Percentiles rank a stretch among this genome's conserved stretches.
phyloP scores from a whole-genome alignment of 176 grass and related monocot species.

The Paspalum notatum region DNA sequence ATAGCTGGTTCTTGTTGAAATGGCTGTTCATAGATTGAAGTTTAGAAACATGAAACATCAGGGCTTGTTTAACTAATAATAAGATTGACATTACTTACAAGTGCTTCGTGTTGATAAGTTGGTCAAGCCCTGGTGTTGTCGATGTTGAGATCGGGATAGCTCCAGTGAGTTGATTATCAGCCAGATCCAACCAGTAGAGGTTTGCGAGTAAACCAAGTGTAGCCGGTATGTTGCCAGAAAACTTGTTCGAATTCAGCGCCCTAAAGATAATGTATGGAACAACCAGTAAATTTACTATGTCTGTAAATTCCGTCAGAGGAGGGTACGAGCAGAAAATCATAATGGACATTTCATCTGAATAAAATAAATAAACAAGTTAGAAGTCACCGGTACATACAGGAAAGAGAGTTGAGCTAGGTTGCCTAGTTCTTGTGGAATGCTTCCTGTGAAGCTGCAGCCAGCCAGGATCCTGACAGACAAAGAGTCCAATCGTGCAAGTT shows the following conservation, averaged over 20 bases:
- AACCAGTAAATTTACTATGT: constrained; percentile 1
- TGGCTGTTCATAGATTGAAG: constrained; percentile 43
- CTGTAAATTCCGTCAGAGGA: background rate
- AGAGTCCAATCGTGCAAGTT: background rate
- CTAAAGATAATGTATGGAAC: constrained; percentile 3
- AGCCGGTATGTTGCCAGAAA: constrained; percentile 49
- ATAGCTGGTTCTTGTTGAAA: constrained; percentile 59
- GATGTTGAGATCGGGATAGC: constrained; percentile 44
- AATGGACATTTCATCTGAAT: background rate
- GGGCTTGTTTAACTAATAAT: no score
- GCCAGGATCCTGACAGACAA: constrained; percentile 46
- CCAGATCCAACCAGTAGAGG: constrained; percentile 53
- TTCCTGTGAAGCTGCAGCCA: constrained; percentile 52
- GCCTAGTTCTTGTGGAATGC: constrained; percentile 48
- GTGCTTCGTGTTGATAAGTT: constrained; percentile 44
- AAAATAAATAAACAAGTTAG: background rate
- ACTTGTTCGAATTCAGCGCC: constrained; percentile 63
- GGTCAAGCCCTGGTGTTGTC: constrained; percentile 40
- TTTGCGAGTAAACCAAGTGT: constrained; percentile 44
- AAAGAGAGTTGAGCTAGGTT: constrained; percentile 41
- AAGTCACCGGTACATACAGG: constrained; percentile 37
- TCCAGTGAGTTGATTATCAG: constrained; percentile 55
- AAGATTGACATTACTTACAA: constrained; percentile 44
- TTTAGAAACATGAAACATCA: background rate
- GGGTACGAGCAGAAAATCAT: background rate